A percentile compares a stretch with the other conserved stretches of the same genome.
phyloP scores from a whole-genome alignment of 441 rosid genomes.

The Kokia cookei region DNA sequence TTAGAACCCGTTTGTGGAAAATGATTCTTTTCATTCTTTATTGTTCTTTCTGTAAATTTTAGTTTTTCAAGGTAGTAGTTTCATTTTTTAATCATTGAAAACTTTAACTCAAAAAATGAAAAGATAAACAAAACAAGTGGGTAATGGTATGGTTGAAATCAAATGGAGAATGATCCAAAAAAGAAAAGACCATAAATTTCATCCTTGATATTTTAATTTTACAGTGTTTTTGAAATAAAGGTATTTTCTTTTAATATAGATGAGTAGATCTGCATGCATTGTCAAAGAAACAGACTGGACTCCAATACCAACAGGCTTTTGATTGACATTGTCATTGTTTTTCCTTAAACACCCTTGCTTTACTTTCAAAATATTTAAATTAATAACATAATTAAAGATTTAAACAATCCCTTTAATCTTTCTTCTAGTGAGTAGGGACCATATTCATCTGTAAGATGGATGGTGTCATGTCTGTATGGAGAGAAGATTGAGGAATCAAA shows the following conservation, averaged over 20 bases:
- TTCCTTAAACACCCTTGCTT: conserved; percentile 9
- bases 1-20: too few species aligned
- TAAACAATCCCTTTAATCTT: background rate
- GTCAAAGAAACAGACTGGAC: conserved; percentile 25
- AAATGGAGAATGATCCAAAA: background rate
- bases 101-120: too few species aligned
- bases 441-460: background rate
- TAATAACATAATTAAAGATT: background rate
- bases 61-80: background rate
- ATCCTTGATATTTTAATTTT: background rate
- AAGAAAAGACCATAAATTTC: background rate
- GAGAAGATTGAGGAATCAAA: conserved; percentile 1
- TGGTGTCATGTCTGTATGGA: background rate
- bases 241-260: background rate
- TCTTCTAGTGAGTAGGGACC: background rate
- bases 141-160: too few species aligned
- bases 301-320: conserved; percentile 1
- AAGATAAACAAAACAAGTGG: too few species aligned
- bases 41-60: conserved; percentile 1
- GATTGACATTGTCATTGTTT: background rate
- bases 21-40: background rate
- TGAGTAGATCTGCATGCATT: background rate
- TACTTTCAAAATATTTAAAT: background rate
- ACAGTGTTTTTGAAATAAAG: background rate
- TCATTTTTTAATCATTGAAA: too few species aligned